phyloP scores from a whole-genome alignment of 768 basidiomycete species.

The Boletus barrowsii region DNA sequence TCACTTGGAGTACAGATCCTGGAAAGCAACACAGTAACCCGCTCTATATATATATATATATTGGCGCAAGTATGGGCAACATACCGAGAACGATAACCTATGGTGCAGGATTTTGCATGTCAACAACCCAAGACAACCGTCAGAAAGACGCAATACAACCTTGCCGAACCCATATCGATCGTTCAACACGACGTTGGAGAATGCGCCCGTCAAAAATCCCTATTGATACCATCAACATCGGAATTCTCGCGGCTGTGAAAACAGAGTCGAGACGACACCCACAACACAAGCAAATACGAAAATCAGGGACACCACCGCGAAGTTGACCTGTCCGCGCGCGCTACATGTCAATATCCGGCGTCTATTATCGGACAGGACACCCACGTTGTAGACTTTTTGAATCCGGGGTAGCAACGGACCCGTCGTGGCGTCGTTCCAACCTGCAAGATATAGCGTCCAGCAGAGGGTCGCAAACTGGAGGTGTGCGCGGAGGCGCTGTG shows the following conservation, averaged over 20 bases:
- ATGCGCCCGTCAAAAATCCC: conserved; percentile 34
- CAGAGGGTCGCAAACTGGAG: conserved; percentile 36
- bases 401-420: conserved; percentile 40
- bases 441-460: conserved; percentile 33
- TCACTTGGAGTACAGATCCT: conserved; percentile 31
- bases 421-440: conserved; percentile 40
- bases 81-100: conserved; percentile 30
- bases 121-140: neutral
- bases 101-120: neutral
- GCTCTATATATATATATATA: too few species aligned
- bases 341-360: neutral
- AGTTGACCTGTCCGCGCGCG: conserved; percentile 31
- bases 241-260: neutral
- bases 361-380: neutral
- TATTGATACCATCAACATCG: conserved; percentile 6
- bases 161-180: conserved; percentile 35
- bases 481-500: conserved; percentile 19
- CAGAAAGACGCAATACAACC: conserved; percentile 8
- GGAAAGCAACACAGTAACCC: neutral
- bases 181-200: conserved; percentile 29
- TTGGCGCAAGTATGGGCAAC: neutral
- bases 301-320: conserved; percentile 39
- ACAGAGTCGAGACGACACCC: conserved; percentile 7
- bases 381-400: conserved; percentile 35
- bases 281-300: conserved; percentile 42